Conservation (phyloP, 2,329 filamentous ascomycete species). For the Botrytis byssoidea region DNA sequence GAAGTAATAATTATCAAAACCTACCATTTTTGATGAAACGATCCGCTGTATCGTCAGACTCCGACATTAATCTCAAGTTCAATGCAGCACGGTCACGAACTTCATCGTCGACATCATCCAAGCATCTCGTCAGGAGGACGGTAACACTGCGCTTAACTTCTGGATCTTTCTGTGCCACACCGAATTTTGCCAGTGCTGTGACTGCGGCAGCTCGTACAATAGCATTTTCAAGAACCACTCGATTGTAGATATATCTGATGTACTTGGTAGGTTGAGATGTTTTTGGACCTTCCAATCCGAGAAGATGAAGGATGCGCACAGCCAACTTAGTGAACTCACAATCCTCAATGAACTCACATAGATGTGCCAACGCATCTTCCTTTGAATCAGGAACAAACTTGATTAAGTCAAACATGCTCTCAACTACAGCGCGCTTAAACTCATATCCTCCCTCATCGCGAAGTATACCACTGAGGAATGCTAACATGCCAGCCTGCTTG, state of each 20-base stretch:
- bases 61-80: constrained; percentile 87
- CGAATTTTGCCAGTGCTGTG: constrained; percentile 94
- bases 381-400: constrained; percentile 93
- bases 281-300: constrained; percentile 92
- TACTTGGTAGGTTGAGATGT: constrained; percentile 97
- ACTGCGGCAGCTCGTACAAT: constrained; percentile 94
- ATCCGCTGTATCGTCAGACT: constrained; percentile 74
- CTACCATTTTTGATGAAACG: constrained; percentile 91
- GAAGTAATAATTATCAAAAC: constrained; percentile 32
- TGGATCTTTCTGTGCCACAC: constrained; percentile 91
- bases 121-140: constrained; percentile 85
- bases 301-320: constrained; percentile 88
- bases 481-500: constrained; percentile 97
- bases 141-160: constrained; percentile 96
- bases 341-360: constrained; percentile 99
- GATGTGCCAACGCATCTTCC: constrained; percentile 81
- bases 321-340: constrained; percentile 99
- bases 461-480: constrained; percentile 94
- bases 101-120: constrained; percentile 97
- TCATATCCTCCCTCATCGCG: constrained; percentile 97
- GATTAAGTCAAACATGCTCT: constrained; percentile 99
- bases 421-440: constrained; percentile 95
- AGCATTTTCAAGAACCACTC: constrained; percentile 94
- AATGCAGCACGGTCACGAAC: constrained; percentile 93
- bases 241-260: constrained; percentile 98